Evolutionary conservation across 2,329 filamentous ascomycete species (phyloP).

Genomic region (Ceratocystis cubensis): DNA sequence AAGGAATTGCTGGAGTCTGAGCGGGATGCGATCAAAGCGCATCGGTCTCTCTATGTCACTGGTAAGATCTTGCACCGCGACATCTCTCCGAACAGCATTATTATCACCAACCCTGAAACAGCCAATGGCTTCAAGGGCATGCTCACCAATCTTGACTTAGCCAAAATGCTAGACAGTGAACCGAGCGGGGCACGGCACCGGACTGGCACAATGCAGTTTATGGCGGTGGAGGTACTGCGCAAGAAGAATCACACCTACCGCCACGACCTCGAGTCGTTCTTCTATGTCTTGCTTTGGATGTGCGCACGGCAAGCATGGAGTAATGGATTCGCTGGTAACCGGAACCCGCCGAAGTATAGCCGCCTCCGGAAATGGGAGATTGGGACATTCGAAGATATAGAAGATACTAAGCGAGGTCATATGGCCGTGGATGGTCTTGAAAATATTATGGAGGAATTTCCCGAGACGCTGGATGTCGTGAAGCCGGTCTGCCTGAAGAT

Average conservation of each 20-base stretch:
- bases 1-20: neutral
- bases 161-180: neutral
- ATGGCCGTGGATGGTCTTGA: too few relatives aligned
- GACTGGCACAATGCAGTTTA: too few relatives aligned
- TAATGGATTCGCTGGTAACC: neutral
- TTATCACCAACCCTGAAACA: neutral
- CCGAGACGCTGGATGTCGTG: too few relatives aligned
- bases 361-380: neutral
- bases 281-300: neutral
- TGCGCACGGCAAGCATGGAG: neutral
- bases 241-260: neutral
- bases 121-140: neutral
- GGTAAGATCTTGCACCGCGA: neutral
- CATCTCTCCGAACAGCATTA: neutral
- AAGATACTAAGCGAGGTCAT: rapidly evolving
- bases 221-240: too few relatives aligned
- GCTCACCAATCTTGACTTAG: neutral
- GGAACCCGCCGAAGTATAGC: neutral
- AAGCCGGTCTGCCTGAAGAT: neutral
- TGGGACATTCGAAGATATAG: too few relatives aligned
- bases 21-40: neutral
- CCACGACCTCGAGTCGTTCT: neutral
- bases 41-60: neutral
- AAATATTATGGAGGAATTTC: too few relatives aligned
- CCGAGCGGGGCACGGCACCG: too few relatives aligned